Evolutionary conservation across 305 asterid species (phyloP), one percentile per base, ranked within the genome.

Genomic region (Fraxinus nigra): DNA sequence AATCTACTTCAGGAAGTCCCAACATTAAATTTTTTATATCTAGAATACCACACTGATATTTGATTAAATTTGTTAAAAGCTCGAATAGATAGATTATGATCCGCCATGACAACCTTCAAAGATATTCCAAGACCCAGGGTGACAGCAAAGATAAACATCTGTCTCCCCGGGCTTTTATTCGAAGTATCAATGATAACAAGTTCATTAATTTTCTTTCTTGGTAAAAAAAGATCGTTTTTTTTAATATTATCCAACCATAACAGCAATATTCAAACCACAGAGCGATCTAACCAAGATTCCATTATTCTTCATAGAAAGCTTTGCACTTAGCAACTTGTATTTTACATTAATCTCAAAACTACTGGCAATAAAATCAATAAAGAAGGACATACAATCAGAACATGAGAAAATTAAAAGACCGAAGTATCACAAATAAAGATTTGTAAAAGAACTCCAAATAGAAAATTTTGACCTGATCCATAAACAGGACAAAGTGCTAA

Each of bases 401-500:
- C 87, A 85, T 76, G 11, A 46, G 63, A 30, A 48, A 72, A 63
- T 28, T 22, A 40, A 20, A 77, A 83, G 72, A 10, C 65, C 26
- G 70, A 61, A n/a, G 48, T 61, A 79, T 30, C 63, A 69, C 76
- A 79, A 70, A 26, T 76, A 16, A 34, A 83, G 65, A 65, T 61
- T 3, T 43, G 59, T n/a, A 81, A 54, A 69, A 32, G 46, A 82
- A 81, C 59, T 75, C 75, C 81, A 72, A 69, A 69, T 59, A 20
- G 56, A 69, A 82, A 82, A 10, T 34, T 37, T 33, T 74, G 30
- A 61, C 70, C 56, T 59, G 16, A 46, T 83, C 34, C 32, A 35
- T 78, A 67, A 82, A 81, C 48, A 81, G 7, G 76, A 24, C 63
- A 78, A 81, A 69, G 75, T 22, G 76, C 51, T 26, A 16, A 54